Percentiles rank a stretch among this genome's conserved stretches.
phyloP scores from a whole-genome alignment of 768 basidiomycete genomes.

The Tephrocybe rancida region DNA sequence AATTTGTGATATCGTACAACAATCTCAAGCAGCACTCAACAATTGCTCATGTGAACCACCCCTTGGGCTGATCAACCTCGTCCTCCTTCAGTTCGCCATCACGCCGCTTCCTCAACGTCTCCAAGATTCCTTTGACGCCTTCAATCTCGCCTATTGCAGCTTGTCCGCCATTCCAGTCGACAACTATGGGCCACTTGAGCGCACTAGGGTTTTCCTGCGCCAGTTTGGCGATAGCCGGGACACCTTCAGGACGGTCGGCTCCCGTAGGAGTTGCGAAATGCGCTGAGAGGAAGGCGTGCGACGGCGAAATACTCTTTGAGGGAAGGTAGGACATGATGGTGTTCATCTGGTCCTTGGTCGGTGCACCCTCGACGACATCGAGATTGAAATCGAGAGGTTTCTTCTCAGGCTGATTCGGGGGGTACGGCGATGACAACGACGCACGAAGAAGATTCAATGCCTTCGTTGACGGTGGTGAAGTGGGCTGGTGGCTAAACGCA shows the following conservation, averaged over 20 bases:
- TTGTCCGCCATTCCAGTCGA: conserved; percentile 72
- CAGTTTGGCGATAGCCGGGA: conserved; percentile 49
- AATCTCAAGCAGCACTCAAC: neutral
- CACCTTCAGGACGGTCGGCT: conserved; percentile 38
- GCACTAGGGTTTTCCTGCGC: conserved; percentile 58
- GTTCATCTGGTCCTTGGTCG: conserved; percentile 67
- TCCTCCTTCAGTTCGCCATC: conserved; percentile 63
- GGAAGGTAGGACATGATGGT: conserved; percentile 68
- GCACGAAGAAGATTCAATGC: conserved; percentile 63
- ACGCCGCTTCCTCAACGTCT: conserved; percentile 61
- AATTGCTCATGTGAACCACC: conserved; percentile 50
- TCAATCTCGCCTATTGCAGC: conserved; percentile 70
- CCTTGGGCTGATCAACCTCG: conserved; percentile 47
- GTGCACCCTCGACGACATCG: conserved; percentile 68
- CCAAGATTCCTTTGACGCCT: conserved; percentile 68
- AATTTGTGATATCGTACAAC: conserved; percentile 1
- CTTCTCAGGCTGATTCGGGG: conserved; percentile 44
- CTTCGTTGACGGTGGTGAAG: conserved; percentile 64
- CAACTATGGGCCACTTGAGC: conserved; percentile 80
- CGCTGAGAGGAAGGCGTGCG: conserved; percentile 57
- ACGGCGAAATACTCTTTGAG: conserved; percentile 37
- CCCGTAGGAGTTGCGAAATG: conserved; percentile 53
- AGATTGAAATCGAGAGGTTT: conserved; percentile 70
- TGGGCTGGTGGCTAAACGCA: conserved; percentile 59
- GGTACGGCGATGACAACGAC: conserved; percentile 64